Evolutionary conservation across 306 rosid genomes (phyloP).

Genomic region (Fragaria nilgerrensis): DNA sequence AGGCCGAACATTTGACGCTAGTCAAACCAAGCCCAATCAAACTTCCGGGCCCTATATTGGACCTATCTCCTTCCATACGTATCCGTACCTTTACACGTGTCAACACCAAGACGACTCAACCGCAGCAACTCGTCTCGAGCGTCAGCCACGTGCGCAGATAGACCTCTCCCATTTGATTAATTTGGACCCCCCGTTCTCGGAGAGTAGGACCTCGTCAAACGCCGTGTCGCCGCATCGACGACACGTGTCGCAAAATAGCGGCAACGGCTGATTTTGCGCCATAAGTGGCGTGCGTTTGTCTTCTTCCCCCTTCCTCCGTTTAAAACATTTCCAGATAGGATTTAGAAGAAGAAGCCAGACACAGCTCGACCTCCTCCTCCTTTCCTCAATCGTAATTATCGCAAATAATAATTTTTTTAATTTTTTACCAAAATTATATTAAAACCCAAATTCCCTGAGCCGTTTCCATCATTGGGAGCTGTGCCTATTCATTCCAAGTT

Average conservation of each 20-base stretch:
- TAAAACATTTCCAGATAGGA: neutral
- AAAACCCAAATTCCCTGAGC: too few species aligned
- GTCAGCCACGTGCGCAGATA: neutral
- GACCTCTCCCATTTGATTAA: neutral
- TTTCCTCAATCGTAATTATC: neutral
- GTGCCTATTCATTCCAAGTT: neutral
- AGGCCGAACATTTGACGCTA: neutral
- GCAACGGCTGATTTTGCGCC: neutral
- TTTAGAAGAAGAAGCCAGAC: too few species aligned
- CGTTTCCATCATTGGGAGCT: neutral
- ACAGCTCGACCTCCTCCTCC: too few species aligned
- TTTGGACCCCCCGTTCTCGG: neutral
- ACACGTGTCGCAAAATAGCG: neutral
- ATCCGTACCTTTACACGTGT: neutral
- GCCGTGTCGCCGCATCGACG: slow-evolving; percentile 15
- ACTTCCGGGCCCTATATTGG: neutral
- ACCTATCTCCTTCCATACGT: neutral
- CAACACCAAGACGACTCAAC: neutral
- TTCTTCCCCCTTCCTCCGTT: neutral
- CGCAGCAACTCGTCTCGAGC: neutral
- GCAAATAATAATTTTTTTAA: too few species aligned
- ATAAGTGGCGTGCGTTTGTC: neutral
- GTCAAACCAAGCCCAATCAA: neutral
- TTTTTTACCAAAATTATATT: too few species aligned
- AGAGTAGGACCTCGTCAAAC: neutral